Conservation (phyloP, 2,329 filamentous ascomycete genomes). For the Neurospora sp. region DNA sequence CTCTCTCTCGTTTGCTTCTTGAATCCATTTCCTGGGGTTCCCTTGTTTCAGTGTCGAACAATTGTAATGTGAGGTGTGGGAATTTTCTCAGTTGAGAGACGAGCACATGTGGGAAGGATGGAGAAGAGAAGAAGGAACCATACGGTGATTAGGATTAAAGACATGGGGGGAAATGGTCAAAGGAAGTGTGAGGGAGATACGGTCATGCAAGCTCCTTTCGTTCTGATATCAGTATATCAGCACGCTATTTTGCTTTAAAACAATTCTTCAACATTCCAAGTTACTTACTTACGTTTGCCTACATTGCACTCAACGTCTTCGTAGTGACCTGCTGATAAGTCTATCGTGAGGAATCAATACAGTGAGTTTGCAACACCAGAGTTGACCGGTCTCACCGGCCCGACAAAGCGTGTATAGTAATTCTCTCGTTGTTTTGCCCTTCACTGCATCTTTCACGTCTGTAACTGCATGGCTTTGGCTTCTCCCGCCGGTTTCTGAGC, state of each 20-base stretch:
- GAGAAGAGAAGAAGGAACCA: neutral
- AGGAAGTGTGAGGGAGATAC: too few relatives aligned
- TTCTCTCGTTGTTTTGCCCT: too few relatives aligned
- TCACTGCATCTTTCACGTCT: too few relatives aligned
- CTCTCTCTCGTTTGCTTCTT: neutral
- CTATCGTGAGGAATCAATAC: neutral
- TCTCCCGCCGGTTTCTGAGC: too few relatives aligned
- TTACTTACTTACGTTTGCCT: too few relatives aligned
- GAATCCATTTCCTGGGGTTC: accelerated
- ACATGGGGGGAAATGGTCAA: too few relatives aligned
- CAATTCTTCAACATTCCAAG: neutral
- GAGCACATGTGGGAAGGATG: neutral
- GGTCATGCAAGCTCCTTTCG: neutral
- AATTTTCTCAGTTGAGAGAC: neutral
- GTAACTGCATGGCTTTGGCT: too few relatives aligned
- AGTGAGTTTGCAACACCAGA: neutral
- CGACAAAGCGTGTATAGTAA: too few relatives aligned
- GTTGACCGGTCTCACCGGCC: neutral
- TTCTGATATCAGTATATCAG: neutral
- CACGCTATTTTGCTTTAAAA: neutral
- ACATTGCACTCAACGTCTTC: neutral
- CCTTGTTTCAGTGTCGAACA: neutral
- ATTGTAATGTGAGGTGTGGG: neutral
- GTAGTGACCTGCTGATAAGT: neutral
- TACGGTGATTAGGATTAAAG: too few relatives aligned